These are phyloP conservation scores for Pisolithus thermaeus DNA, from an alignment of 1,284 basidiomycete genomes.

Conservation along the genomic window DNA sequence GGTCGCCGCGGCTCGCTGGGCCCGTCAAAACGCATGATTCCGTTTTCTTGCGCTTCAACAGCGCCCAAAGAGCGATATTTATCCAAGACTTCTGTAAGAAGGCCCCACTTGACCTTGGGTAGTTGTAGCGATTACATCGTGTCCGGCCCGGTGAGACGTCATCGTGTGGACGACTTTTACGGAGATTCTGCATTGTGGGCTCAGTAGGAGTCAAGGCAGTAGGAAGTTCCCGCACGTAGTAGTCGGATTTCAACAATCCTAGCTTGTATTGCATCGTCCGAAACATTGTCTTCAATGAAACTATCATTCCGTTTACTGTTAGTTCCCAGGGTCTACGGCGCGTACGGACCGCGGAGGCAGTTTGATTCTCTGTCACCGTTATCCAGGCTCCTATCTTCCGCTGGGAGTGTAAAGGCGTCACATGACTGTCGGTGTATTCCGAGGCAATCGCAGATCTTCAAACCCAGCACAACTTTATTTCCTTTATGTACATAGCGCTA, in stretches of 20 bases:
- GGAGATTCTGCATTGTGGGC: conserved; percentile 24
- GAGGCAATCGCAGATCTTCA: no score
- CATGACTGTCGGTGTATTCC: no score
- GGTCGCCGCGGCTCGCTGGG: conserved; percentile 88
- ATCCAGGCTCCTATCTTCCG: background rate
- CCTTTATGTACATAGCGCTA: no score
- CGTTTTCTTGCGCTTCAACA: conserved; percentile 80
- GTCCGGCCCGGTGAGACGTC: conserved; percentile 13
- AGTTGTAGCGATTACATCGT: conserved; percentile 39
- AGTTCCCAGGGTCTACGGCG: background rate
- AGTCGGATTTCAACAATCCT: conserved; percentile 62
- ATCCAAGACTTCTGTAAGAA: conserved; percentile 25
- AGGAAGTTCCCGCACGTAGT: conserved; percentile 38
- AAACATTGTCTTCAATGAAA: conserved; percentile 7
- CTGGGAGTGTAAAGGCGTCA: no score
- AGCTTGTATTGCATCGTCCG: conserved; percentile 26
- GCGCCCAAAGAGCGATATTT: conserved; percentile 54
- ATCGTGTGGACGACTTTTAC: conserved; percentile 14
- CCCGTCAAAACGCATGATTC: conserved; percentile 71
- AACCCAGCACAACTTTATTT: no score
- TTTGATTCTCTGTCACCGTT: background rate
- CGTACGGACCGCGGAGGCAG: background rate
- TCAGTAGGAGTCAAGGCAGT: conserved; percentile 35
- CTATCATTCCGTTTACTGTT: background rate
- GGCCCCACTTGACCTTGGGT: conserved; percentile 36